A percentile compares a stretch with the other conserved stretches of the same genome.
phyloP scores from a whole-genome alignment of 108 stramenopile genomes.

The Chaetoceros tenuissimus region DNA sequence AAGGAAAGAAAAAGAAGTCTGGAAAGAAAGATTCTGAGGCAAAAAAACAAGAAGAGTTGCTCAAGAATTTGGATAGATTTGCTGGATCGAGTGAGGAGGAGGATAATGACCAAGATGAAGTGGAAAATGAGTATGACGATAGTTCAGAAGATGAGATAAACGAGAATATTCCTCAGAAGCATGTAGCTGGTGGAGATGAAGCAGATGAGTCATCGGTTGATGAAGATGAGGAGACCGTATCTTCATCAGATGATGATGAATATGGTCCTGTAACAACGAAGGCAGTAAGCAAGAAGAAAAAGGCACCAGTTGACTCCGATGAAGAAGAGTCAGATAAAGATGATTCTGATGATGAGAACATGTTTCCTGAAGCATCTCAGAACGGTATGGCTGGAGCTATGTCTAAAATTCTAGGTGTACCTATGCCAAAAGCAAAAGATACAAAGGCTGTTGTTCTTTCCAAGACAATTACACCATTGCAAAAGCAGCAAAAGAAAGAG shows the following conservation, averaged over 20 bases:
- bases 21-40: background rate
- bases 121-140: background rate
- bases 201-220: conserved; percentile 12
- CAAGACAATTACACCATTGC: conserved; percentile 77
- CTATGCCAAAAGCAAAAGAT: conserved; percentile 3
- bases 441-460: conserved; percentile 35
- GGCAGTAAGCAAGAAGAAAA: background rate
- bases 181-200: conserved; percentile 12
- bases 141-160: conserved; percentile 8
- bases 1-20: background rate
- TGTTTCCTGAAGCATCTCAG: conserved; percentile 10
- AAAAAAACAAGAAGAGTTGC: conserved; percentile 13
- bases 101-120: conserved; percentile 3
- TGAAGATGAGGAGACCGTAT: conserved; percentile 15
- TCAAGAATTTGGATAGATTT: conserved; percentile 62
- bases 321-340: conserved; percentile 12
- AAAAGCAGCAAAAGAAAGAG: conserved; percentile 53
- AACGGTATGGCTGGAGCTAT: conserved; percentile 72
- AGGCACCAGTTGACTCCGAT: conserved; percentile 8
- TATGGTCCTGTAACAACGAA: background rate
- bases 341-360: conserved; percentile 11
- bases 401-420: conserved; percentile 64
- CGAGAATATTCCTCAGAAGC: conserved; percentile 3
- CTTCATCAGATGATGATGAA: conserved; percentile 6
- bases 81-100: conserved; percentile 84